These are phyloP conservation scores for Hordeum pubiflorum DNA, from an alignment of 202 grass and related monocot species.

Conservation along the genomic window DNA sequence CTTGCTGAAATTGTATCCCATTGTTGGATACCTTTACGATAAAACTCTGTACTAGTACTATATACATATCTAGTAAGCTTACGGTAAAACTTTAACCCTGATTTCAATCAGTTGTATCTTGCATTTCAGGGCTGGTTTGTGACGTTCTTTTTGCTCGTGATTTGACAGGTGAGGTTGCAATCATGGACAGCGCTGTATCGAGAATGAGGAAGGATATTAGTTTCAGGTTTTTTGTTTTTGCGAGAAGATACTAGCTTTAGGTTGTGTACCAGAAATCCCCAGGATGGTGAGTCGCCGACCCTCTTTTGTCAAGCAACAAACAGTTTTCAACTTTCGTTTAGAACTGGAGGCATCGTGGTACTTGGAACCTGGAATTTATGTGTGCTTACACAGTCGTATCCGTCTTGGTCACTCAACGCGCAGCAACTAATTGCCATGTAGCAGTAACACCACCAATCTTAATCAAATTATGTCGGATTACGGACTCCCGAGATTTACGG, in stretches of 20 bases:
- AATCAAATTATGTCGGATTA: constrained; percentile 15
- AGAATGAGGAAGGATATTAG: constrained; percentile 18
- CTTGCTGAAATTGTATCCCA: not conserved
- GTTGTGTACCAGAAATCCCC: constrained; percentile 24
- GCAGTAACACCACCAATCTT: not conserved
- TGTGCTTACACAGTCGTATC: not conserved
- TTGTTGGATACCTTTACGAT: not conserved
- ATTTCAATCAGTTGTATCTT: not conserved
- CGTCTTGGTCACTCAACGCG: constrained; percentile 12
- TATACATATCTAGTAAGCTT: too few species aligned
- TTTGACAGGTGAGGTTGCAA: constrained; percentile 29
- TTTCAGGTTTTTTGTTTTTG: not conserved
- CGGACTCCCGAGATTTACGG: not conserved
- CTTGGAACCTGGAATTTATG: not conserved
- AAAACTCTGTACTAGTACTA: not conserved
- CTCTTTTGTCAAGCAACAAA: not conserved
- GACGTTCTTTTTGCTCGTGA: not conserved
- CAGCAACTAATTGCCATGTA: constrained; percentile 1
- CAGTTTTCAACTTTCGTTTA: not conserved
- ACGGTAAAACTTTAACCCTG: not conserved
- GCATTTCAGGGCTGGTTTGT: not conserved
- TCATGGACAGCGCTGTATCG: constrained; percentile 8
- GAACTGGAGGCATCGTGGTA: not conserved
- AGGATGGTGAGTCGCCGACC: constrained; percentile 22
- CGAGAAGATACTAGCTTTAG: too few species aligned